Evolutionary conservation across 495 filamentous ascomycete genomes (phyloP), one percentile per base, ranked within the genome.

Genomic region (Aspergillus nidulans): DNA sequence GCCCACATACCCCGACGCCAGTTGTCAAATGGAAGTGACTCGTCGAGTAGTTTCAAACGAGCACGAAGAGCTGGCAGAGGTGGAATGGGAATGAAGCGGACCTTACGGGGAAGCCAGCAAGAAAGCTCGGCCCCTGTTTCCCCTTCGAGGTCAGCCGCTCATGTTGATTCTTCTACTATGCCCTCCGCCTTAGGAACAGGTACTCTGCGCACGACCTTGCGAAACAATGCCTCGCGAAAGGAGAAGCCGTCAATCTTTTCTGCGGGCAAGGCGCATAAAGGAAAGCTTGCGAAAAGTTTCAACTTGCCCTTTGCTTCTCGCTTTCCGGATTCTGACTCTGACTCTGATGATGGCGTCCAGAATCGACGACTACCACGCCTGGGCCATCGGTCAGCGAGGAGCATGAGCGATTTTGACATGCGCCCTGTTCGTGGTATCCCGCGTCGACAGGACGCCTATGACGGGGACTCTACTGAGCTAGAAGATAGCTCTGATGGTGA

Each of bases 371-470:
- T 87, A 62, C 76, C 71, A 32, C 91, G 88, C 63, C 85, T 89
- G 2, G 91, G 86, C 62, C 76, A 72, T 26, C 91, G 88, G 63
- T 84, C 89, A 3, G 91, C 91, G 62, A 85, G 81, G n/a, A 87
- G 91, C 55, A 92, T 88, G 1, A 91, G 89, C 62, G 88, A 91
- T 58, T 87, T 89, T 36, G 85, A 87, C 18, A 61, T 87, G 20
- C 75, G 79, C 9, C 83, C 85, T 16, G 84, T 88, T 6, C 78
- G 86, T 30, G 82, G 82, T 10, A 89, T 88, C 38, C 85, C 86
- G 7, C 75, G 80, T 15, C 79, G 71, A 4, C 61, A 66, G 45
- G 70, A 65, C 55, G 57, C 72, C 23, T 72, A 78, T 30, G 78
- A 85, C 55, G 82, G 83, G 32, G 84, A 88, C 50, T 88, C 85